phyloP scores from a whole-genome alignment of 495 filamentous ascomycete species.

The Sphaerosporella brunnea region DNA sequence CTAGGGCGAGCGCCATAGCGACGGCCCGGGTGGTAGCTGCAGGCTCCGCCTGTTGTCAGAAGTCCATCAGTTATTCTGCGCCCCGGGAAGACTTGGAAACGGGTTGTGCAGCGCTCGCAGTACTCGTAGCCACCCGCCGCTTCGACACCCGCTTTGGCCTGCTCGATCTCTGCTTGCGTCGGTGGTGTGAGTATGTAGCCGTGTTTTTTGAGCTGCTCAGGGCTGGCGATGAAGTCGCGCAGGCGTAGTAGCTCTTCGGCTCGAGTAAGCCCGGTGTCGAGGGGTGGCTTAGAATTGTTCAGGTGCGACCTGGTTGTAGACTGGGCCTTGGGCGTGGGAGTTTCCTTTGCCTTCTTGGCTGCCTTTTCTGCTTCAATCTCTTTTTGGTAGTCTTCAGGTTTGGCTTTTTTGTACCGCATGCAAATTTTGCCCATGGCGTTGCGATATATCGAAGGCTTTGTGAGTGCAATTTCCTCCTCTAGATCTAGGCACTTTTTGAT shows the following conservation, averaged over 20 bases:
- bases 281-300: slow-evolving; percentile 19
- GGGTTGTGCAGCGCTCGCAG: slow-evolving; percentile 68
- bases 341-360: slow-evolving; percentile 19
- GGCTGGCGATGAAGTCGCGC: slow-evolving; percentile 38
- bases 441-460: slow-evolving; percentile 49
- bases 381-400: slow-evolving; percentile 44
- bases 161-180: slow-evolving; percentile 39
- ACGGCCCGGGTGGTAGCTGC: slow-evolving; percentile 60
- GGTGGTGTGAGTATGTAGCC: slow-evolving; percentile 59
- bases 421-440: slow-evolving; percentile 71
- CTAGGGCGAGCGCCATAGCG: slow-evolving; percentile 36
- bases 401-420: slow-evolving; percentile 53
- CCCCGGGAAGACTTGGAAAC: slow-evolving; percentile 87
- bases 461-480: slow-evolving; percentile 58
- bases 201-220: slow-evolving; percentile 40
- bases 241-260: slow-evolving; percentile 52
- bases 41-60: slow-evolving; percentile 56
- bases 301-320: slow-evolving; percentile 15
- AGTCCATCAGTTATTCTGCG: slow-evolving; percentile 63
- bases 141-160: slow-evolving; percentile 45
- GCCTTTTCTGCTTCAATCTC: slow-evolving; percentile 26
- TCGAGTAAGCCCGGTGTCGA: slow-evolving; percentile 47
- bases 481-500: slow-evolving; percentile 65
- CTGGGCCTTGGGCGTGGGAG: slow-evolving; percentile 5
- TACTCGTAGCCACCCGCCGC: slow-evolving; percentile 58